These are phyloP conservation scores for Aspergillus asperescens DNA, from an alignment of 495 filamentous ascomycete genomes.

Conservation along the genomic window DNA sequence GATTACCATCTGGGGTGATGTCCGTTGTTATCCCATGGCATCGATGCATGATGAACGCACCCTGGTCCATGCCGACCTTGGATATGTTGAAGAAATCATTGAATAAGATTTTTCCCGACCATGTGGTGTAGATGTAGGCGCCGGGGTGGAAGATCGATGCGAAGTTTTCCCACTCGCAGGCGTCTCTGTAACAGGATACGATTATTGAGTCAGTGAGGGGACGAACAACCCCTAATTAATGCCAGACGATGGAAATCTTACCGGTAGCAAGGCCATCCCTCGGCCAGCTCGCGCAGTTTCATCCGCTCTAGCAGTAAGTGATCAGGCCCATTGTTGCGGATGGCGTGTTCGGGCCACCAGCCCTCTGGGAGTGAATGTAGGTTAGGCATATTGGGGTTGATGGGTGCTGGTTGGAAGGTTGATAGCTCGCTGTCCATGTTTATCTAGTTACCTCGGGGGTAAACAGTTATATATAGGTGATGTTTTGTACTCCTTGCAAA, in stretches of 20 bases:
- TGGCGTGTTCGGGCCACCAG: conserved; percentile 31
- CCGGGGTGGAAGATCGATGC: conserved; percentile 54
- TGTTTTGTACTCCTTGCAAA: no score
- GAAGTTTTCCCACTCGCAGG: conserved; percentile 64
- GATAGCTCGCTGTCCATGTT: no score
- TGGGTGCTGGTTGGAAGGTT: no score
- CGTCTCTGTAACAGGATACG: conserved; percentile 46
- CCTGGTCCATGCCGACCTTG: conserved; percentile 53
- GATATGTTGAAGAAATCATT: conserved; percentile 56
- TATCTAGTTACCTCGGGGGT: no score
- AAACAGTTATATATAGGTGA: no score
- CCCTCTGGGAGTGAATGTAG: conserved; percentile 28
- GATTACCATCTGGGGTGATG: conserved; percentile 36
- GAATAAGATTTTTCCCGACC: conserved; percentile 50
- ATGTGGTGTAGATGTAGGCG: conserved; percentile 60
- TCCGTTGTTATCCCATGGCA: conserved; percentile 56
- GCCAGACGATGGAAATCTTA: neutral
- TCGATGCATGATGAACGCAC: conserved; percentile 65
- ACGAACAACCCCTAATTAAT: no score
- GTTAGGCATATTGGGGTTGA: conserved; percentile 23
- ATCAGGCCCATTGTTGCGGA: conserved; percentile 51
- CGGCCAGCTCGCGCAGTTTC: conserved; percentile 57
- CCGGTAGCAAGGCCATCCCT: conserved; percentile 60
- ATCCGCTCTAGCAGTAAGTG: conserved; percentile 47
- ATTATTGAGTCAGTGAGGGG: no score